A percentile compares a stretch with the other conserved stretches of the same genome.
Conservation (phyloP, 108 stramenopile genomes). For the Stephanodiscus triporus region DNA sequence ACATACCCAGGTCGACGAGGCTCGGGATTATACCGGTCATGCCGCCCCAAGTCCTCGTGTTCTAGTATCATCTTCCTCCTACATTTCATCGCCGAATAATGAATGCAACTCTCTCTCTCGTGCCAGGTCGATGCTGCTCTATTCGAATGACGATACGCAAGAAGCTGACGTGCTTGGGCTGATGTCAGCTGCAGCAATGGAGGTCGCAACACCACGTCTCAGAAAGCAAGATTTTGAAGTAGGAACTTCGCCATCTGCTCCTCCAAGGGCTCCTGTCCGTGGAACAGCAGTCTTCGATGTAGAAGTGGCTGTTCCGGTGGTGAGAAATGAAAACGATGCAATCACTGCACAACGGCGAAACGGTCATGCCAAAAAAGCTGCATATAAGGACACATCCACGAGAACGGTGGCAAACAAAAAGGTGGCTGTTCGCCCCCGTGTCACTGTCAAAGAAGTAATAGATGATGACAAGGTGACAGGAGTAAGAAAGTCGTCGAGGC, state of each 20-base stretch:
- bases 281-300: constrained; percentile 7
- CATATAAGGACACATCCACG: constrained; percentile 1
- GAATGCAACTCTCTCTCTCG: not conserved
- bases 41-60: constrained; percentile 11
- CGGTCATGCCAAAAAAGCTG: not conserved
- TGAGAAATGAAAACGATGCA: constrained; percentile 7
- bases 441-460: not conserved
- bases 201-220: constrained; percentile 2
- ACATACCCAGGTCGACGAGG: not conserved
- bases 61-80: not conserved
- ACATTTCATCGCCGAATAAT: constrained; percentile 6
- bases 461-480: not conserved
- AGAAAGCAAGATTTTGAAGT: not conserved
- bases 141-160: not conserved
- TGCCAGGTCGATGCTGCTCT: constrained; percentile 12
- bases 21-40: not conserved
- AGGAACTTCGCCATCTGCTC: not conserved
- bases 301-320: constrained; percentile 1
- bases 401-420: not conserved
- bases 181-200: not conserved
- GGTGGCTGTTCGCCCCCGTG: constrained; percentile 11
- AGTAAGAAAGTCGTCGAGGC: constrained; percentile 18
- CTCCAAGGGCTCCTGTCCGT: not conserved
- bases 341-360: not conserved
- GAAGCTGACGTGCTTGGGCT: not conserved